These are phyloP conservation scores for Neckera pumila DNA, from an alignment of 225 moss, liverwort and hornwort species.

Conservation along the genomic window DNA sequence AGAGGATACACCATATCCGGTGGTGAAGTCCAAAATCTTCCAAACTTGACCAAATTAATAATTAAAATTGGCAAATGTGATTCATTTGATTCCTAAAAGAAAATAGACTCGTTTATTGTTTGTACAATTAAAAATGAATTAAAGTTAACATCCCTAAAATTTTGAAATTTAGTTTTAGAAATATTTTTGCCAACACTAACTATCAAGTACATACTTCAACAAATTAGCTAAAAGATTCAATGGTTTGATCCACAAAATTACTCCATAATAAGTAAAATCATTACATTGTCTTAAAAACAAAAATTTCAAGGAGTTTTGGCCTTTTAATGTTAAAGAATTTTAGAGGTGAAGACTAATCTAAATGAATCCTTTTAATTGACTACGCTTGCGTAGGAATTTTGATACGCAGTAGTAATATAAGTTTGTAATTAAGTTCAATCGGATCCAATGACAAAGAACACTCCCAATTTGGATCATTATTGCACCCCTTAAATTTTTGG, in stretches of 20 bases:
- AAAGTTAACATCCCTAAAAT: neutral
- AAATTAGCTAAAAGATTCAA: neutral
- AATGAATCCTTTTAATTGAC: no score
- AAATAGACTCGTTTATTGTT: neutral
- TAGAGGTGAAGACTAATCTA: no score
- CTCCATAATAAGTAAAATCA: neutral
- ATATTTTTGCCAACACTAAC: neutral
- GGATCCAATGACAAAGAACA: rapidly evolving
- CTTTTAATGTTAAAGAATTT: no score
- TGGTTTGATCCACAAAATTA: neutral
- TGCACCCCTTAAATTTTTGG: rapidly evolving
- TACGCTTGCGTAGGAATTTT: no score
- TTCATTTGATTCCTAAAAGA: neutral
- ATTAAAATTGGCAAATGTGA: neutral
- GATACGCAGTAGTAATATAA: neutral
- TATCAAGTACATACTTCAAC: neutral
- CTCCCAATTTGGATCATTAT: rapidly evolving
- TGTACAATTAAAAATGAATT: no score
- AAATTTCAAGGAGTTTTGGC: neutral
- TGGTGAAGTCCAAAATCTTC: no score
- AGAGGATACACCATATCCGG: rapidly evolving
- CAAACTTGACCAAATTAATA: neutral
- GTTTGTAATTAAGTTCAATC: neutral
- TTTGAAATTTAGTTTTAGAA: neutral
- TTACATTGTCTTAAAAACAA: neutral